phyloP scores from a whole-genome alignment of 495 filamentous ascomycete genomes.

The Aspergillus baeticus region DNA sequence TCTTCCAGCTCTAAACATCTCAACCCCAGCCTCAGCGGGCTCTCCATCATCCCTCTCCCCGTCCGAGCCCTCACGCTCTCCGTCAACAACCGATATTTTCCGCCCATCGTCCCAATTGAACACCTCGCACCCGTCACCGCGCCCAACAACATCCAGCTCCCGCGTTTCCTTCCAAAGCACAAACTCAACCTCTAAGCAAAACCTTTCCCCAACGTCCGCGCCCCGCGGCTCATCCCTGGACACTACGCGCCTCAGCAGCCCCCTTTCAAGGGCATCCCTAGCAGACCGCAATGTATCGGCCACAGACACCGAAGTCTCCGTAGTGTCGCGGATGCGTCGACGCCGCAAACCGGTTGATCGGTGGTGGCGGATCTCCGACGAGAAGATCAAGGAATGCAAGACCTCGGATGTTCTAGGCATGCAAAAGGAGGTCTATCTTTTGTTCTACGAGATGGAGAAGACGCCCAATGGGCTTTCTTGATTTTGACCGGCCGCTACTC shows the following conservation, averaged over 20 bases:
- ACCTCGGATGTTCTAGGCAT: conserved; percentile 87
- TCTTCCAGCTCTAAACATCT: conserved; percentile 27
- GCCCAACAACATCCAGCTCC: conserved; percentile 39
- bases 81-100: conserved; percentile 14
- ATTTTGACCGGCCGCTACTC: neutral
- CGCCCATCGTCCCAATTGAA: conserved; percentile 18
- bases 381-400: conserved; percentile 91
- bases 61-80: conserved; percentile 11
- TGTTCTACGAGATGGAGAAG: conserved; percentile 88
- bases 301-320: conserved; percentile 23
- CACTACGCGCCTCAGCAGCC: conserved; percentile 27
- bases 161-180: conserved; percentile 38
- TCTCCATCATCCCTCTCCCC: conserved; percentile 41
- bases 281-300: conserved; percentile 24
- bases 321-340: conserved; percentile 42
- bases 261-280: conserved; percentile 25
- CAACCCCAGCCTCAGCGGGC: conserved; percentile 37
- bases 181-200: conserved; percentile 29
- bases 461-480: neutral
- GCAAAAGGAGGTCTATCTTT: conserved; percentile 92
- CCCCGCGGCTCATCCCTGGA: conserved; percentile 30
- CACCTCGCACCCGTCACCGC: conserved; percentile 32
- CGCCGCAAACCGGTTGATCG: conserved; percentile 64
- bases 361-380: conserved; percentile 99
- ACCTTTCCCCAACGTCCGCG: conserved; percentile 24